Evolutionary conservation across 257 asterid genomes (phyloP).

Genomic region (Scutellaria galericulata): DNA sequence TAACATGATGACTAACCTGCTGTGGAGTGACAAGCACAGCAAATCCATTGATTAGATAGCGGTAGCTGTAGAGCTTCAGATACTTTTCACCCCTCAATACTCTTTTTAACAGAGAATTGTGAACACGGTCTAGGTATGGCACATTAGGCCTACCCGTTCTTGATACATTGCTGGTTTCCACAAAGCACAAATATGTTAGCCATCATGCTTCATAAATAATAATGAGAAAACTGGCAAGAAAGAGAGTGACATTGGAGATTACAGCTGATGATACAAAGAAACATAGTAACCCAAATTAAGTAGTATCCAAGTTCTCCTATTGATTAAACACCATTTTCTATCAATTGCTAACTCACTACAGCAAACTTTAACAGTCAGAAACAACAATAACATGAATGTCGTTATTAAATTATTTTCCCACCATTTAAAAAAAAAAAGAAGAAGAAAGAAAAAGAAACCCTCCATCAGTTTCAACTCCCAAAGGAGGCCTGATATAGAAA

Average conservation of each 20-base stretch:
- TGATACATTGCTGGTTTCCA: conserved; percentile 60
- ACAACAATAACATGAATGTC: background rate
- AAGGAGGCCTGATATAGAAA: background rate
- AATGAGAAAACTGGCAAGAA: conserved; percentile 20
- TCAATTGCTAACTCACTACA: conserved; percentile 7
- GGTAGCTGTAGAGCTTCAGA: conserved; percentile 93
- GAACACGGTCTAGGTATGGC: conserved; percentile 65
- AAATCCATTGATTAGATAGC: conserved; percentile 87
- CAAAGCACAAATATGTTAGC: conserved; percentile 33
- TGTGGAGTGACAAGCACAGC: conserved; percentile 86
- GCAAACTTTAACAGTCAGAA: conserved; percentile 10
- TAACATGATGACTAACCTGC: conserved; percentile 56
- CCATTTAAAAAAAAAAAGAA: background rate
- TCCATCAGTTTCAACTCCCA: conserved; percentile 23
- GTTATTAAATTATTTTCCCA: background rate
- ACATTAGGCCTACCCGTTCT: conserved; percentile 41
- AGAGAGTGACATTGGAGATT: background rate
- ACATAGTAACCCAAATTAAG: conserved; percentile 16
- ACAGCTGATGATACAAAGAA: background rate
- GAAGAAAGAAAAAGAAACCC: background rate
- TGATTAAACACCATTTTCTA: conserved; percentile 19
- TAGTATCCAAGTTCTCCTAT: conserved; percentile 2
- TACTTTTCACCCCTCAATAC: conserved; percentile 75
- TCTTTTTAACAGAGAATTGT: conserved; percentile 69
- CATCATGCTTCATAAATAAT: conserved; percentile 14